Evolutionary conservation across 176 grass and related monocot species (phyloP).

Genomic region (Cenchrus americanus): DNA sequence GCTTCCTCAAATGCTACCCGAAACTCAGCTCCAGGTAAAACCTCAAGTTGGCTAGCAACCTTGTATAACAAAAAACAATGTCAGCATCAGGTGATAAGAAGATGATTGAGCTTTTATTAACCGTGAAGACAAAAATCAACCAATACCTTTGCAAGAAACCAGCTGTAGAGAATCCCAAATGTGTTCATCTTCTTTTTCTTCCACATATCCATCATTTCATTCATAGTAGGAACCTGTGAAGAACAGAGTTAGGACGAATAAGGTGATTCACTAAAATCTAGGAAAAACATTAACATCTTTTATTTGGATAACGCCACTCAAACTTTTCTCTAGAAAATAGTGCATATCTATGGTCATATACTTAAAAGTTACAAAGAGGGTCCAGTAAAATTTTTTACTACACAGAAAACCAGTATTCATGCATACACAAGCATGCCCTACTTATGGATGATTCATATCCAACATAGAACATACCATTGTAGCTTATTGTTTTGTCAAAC

Average conservation of each 20-base stretch:
- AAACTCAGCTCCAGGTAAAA: constrained; percentile 91
- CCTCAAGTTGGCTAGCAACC: constrained; percentile 88
- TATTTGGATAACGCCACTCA: background rate
- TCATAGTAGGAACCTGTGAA: constrained; percentile 80
- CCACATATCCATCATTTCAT: constrained; percentile 97
- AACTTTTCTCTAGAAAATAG: background rate
- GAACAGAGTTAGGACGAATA: constrained; percentile 24
- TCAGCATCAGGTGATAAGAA: constrained; percentile 30
- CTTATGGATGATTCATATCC: background rate
- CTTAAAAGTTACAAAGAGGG: background rate
- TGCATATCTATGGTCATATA: background rate
- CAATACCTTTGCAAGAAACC: constrained; percentile 94
- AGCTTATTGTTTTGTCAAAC: background rate
- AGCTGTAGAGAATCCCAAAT: constrained; percentile 95
- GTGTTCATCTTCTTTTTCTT: constrained; percentile 94
- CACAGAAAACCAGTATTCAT: background rate
- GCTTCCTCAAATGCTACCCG: constrained; percentile 95
- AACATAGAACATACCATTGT: background rate
- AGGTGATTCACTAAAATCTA: background rate
- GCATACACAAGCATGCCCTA: background rate
- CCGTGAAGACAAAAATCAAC: constrained; percentile 1
- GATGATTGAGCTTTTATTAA: constrained; percentile 25
- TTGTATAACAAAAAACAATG: constrained; percentile 44
- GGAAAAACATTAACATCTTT: background rate
- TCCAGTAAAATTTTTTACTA: background rate